Evolutionary conservation across 2,329 filamentous ascomycete genomes (phyloP).

Genomic region (Fusarium phyllophilum): DNA sequence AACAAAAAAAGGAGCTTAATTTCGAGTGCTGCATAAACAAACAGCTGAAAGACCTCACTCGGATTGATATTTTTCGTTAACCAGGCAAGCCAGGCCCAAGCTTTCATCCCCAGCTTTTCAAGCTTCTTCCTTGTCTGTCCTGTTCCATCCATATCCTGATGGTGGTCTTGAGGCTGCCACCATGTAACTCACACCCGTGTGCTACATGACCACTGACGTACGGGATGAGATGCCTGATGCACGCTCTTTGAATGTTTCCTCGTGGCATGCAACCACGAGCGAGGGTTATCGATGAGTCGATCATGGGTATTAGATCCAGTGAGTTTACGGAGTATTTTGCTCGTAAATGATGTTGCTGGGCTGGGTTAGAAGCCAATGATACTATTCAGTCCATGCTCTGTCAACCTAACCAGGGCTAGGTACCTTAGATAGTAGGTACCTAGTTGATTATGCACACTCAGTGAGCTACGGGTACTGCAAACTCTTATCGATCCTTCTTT

Average conservation of each 20-base stretch:
- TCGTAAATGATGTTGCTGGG: not conserved
- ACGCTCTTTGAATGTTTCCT: conserved; percentile 26
- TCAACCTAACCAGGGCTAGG: not conserved
- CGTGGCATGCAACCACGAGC: conserved; percentile 5
- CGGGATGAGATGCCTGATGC: conserved; percentile 24
- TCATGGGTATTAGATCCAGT: not conserved
- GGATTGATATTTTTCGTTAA: not conserved
- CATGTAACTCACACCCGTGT: conserved; percentile 20
- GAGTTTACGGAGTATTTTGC: not conserved
- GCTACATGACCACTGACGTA: conserved; percentile 28
- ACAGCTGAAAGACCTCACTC: conserved; percentile 8
- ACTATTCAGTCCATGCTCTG: not conserved
- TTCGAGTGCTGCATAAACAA: conserved; percentile 2
- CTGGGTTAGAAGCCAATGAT: not conserved
- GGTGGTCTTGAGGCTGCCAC: conserved; percentile 11
- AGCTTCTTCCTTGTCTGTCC: conserved; percentile 17
- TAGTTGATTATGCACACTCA: not conserved
- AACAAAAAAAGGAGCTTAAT: conserved; percentile 17
- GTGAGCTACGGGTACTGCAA: not conserved
- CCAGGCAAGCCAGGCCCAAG: conserved; percentile 11
- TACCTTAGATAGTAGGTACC: not conserved
- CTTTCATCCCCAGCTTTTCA: conserved; percentile 32
- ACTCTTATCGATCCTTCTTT: not conserved
- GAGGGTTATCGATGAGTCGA: not conserved
- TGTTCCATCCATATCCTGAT: not conserved